Base-by-base conservation (phyloP, 345 rosid genomes). In the Camelina sativa region DNA sequence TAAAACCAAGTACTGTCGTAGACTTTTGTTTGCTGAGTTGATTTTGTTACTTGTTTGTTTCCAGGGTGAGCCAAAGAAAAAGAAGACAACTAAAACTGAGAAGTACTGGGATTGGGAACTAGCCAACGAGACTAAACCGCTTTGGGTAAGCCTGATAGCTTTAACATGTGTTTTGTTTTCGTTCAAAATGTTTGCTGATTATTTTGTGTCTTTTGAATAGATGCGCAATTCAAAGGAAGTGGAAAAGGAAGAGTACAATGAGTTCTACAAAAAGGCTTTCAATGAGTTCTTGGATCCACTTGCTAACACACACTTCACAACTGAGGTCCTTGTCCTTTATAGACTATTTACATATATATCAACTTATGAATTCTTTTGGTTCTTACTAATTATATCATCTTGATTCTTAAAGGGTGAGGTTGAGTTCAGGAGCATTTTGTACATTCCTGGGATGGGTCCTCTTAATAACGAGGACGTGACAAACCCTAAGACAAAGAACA, bases 91-190 rank as follows among this genome's bases (percentile, higher is more conserved):
- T 30, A 90, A 88, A 84, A 90, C 96, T 40, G 99, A 92, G 85
- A 92, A 90, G 83, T 95, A 90, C 72, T 95, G 97, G 99, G 97
- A 92, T 58, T 95, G 94, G 97, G 99, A 92, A 80, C 85, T 95
- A 71, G 90, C 92, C 54, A 95, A 95, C 61, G 97, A 92, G 79
- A 92, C 94, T 59, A 92, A 95, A 80, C 99, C 99, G 1, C 78
- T 95, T 76, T 95, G 99, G 99, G 97, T 95, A 73, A 82, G 97
- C 79, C 35, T 1, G 25, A 55, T 63, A 62, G 55, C 40, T 25
- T 62, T 15, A 3, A 12, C 13, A 0, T 28, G 19, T n/a, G 54
- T 37, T 64, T 23, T 62, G 7, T 79, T 23, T 51, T 51, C n/a
- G 25, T 72, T 37, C 6, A 1, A 51, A 32, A 43, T 52, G 12